Conservation (phyloP, 805 yeast species). For the Brettanomyces nanus region DNA sequence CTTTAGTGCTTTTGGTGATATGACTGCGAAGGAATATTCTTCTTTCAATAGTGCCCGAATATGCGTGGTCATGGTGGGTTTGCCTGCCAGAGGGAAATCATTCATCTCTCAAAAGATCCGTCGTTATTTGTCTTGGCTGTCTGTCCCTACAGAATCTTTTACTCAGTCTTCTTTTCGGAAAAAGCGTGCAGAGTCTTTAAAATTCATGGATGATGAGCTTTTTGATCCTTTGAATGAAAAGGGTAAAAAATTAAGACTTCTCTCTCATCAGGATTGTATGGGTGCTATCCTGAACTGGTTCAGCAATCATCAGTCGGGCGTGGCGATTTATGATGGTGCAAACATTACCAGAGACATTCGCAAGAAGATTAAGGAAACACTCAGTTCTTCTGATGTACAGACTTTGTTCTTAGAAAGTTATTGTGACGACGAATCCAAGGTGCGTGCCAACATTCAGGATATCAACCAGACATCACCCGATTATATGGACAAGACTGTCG, state of each 20-base stretch:
- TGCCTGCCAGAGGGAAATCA: conserved; percentile 90
- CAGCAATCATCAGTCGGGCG: conserved; percentile 56
- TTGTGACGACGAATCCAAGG: conserved; percentile 76
- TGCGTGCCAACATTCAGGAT: conserved; percentile 73
- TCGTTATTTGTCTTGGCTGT: conserved; percentile 86
- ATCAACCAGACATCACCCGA: conserved; percentile 86
- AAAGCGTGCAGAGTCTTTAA: conserved; percentile 42
- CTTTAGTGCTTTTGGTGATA: not conserved
- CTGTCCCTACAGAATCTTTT: conserved; percentile 78
- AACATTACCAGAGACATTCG: conserved; percentile 75
- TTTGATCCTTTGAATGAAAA: conserved; percentile 53
- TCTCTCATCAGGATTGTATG: conserved; percentile 65
- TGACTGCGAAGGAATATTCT: conserved; percentile 21
- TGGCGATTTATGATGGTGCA: conserved; percentile 91
- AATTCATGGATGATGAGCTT: conserved; percentile 56
- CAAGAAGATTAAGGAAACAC: conserved; percentile 44
- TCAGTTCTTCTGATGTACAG: conserved; percentile 61
- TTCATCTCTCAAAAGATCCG: conserved; percentile 92
- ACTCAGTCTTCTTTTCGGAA: conserved; percentile 86
- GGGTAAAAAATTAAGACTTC: conserved; percentile 33
- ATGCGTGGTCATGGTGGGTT: conserved; percentile 84
- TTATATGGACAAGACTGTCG: conserved; percentile 60
- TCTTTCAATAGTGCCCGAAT: conserved; percentile 66
- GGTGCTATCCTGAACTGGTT: conserved; percentile 85
- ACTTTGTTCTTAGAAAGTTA: conserved; percentile 90